Conservation (phyloP, 208 protist genomes). For the Borovskyia barvae region DNA sequence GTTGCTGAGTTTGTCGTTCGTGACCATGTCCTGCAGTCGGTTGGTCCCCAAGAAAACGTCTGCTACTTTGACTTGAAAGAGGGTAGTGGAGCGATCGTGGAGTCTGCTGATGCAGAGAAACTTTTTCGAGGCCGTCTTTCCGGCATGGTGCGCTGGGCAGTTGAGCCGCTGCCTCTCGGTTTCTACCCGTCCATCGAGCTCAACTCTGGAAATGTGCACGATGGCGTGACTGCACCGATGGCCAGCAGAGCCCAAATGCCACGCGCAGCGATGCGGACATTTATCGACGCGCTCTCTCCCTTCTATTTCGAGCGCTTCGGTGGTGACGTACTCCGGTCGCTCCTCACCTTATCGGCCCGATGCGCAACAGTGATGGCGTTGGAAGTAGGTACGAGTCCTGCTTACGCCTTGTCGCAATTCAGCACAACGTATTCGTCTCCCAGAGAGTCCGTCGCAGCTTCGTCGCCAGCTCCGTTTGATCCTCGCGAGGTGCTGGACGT, state of each 20-base stretch:
- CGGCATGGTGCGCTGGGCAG: constrained; percentile 21
- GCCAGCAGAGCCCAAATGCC: constrained; percentile 20
- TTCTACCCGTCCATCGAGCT: constrained; percentile 33
- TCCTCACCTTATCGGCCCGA: constrained; percentile 11
- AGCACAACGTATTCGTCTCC: background rate
- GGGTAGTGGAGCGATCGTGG: constrained; percentile 19
- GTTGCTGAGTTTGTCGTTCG: constrained; percentile 30
- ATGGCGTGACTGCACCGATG: constrained; percentile 11
- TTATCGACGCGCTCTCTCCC: constrained; percentile 21
- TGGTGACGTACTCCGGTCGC: constrained; percentile 26
- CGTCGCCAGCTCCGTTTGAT: constrained; percentile 8
- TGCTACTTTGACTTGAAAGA: constrained; percentile 37
- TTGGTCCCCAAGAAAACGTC: constrained; percentile 26
- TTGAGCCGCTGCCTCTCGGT: constrained; percentile 25
- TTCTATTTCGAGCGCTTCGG: constrained; percentile 24
- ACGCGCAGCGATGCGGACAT: constrained; percentile 8
- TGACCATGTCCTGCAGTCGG: constrained; percentile 28
- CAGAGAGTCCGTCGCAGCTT: background rate
- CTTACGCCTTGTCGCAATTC: constrained; percentile 15
- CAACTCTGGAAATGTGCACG: constrained; percentile 11
- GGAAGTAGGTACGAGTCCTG: constrained; percentile 24
- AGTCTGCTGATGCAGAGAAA: constrained; percentile 16
- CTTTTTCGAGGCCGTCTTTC: constrained; percentile 18
- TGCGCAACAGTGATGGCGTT: constrained; percentile 23
- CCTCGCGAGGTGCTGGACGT: constrained; percentile 22